phyloP scores from a whole-genome alignment of 768 basidiomycete species.

The Pleurotus sapidus region DNA sequence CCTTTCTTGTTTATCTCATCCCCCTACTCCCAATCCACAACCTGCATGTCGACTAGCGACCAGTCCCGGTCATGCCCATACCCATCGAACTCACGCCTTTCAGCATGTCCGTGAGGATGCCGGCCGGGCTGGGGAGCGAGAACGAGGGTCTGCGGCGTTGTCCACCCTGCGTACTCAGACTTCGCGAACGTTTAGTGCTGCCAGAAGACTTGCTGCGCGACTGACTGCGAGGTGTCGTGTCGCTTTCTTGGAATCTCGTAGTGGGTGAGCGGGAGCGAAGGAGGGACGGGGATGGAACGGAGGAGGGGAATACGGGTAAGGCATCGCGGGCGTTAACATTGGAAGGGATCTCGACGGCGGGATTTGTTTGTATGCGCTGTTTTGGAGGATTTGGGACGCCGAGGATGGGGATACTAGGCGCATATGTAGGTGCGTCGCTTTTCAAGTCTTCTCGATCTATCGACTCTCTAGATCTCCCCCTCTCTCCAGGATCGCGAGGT shows the following conservation, averaged over 20 bases:
- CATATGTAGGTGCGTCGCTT: background rate
- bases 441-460: background rate
- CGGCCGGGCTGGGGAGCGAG: slow-evolving; percentile 24
- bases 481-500: background rate
- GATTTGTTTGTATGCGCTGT: background rate
- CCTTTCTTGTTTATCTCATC: background rate
- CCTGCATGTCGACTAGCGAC: background rate
- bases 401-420: background rate
- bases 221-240: background rate
- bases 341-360: background rate
- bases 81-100: slow-evolving; percentile 40
- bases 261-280: slow-evolving; percentile 1
- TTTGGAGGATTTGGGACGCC: background rate
- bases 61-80: background rate
- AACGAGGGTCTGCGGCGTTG: slow-evolving; percentile 23
- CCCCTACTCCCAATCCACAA: background rate
- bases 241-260: background rate
- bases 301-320: background rate
- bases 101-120: slow-evolving; percentile 34
- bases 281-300: slow-evolving; percentile 3
- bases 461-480: background rate
- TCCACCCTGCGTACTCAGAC: slow-evolving; percentile 6
- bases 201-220: background rate
- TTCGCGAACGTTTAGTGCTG: background rate
- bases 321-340: background rate